phyloP scores from a whole-genome alignment of 2,329 filamentous ascomycete species.

The Pseudogymnoascus sp. region DNA sequence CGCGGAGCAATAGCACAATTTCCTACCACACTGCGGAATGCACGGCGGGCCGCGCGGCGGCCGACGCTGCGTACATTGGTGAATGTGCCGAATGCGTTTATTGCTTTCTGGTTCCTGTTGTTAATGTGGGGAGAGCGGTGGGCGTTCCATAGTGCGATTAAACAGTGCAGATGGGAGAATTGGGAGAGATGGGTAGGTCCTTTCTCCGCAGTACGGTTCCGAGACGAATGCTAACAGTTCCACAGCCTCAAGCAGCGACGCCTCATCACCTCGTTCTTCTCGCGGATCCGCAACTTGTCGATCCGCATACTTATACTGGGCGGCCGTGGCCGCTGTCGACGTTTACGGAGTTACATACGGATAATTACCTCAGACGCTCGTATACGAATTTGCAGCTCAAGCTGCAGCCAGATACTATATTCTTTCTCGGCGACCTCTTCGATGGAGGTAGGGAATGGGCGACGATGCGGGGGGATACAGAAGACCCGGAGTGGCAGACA shows the following conservation, averaged over 20 bases:
- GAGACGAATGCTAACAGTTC: constrained; percentile 12
- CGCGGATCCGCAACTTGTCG: constrained; percentile 65
- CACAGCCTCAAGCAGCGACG: constrained; percentile 63
- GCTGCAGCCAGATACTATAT: constrained; percentile 74
- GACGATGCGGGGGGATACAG: constrained; percentile 52
- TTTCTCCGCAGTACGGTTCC: background rate
- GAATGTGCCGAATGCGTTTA: constrained; percentile 59
- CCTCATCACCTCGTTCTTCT: constrained; percentile 69
- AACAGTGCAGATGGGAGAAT: constrained; percentile 67
- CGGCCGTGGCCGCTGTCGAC: constrained; percentile 62
- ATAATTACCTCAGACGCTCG: constrained; percentile 79
- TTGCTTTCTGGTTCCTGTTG: constrained; percentile 65
- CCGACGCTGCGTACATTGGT: constrained; percentile 37
- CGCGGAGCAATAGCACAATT: constrained; percentile 10
- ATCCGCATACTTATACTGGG: constrained; percentile 66
- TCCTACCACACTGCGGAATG: background rate
- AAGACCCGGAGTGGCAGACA: constrained; percentile 51
- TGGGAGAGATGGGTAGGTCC: constrained; percentile 87
- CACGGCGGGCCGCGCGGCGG: constrained; percentile 2
- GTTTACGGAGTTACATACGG: constrained; percentile 65
- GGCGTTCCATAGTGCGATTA: constrained; percentile 63
- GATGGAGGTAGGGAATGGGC: constrained; percentile 95
- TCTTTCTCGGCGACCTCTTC: constrained; percentile 91
- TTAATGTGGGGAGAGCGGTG: constrained; percentile 81
- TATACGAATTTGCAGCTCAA: constrained; percentile 70